These are phyloP conservation scores for Wickerhamomyces chaumierensis DNA, from an alignment of 805 yeast genomes.

Conservation along the genomic window DNA sequence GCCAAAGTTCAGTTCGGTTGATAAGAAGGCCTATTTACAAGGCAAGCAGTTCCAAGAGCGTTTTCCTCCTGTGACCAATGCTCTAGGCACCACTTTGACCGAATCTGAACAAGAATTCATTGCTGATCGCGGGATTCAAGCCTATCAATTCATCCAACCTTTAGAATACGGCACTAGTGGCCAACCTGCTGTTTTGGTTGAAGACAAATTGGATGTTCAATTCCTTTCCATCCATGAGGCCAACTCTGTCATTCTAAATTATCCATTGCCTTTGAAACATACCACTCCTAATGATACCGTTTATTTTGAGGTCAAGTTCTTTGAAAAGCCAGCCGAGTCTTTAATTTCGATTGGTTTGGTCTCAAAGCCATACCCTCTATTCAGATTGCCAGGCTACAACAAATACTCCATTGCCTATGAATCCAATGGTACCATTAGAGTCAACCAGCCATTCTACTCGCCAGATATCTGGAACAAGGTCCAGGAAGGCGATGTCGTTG, in stretches of 20 bases:
- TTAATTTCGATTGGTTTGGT: constrained; percentile 68
- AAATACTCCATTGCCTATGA: constrained; percentile 80
- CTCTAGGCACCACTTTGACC: constrained; percentile 32
- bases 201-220: constrained; percentile 45
- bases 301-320: constrained; percentile 44
- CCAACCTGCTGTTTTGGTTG: constrained; percentile 38
- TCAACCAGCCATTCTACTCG: constrained; percentile 41
- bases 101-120: constrained; percentile 73
- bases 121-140: constrained; percentile 75
- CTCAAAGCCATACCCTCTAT: constrained; percentile 85
- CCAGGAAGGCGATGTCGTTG: constrained; percentile 83
- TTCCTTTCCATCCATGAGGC: constrained; percentile 17
- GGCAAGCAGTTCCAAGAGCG: constrained; percentile 25
- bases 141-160: constrained; percentile 24
- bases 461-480: constrained; percentile 38
- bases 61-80: constrained; percentile 33
- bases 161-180: constrained; percentile 26
- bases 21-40: constrained; percentile 27
- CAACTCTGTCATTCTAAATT: constrained; percentile 20
- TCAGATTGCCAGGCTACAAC: constrained; percentile 88
- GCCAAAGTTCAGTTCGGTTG: constrained; percentile 29
- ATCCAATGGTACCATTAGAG: constrained; percentile 69
- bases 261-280: constrained; percentile 34
- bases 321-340: constrained; percentile 43
- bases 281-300: constrained; percentile 10